These are phyloP conservation scores for Goniomonas avonlea DNA, from an alignment of 78 protist genomes.

Conservation along the genomic window DNA sequence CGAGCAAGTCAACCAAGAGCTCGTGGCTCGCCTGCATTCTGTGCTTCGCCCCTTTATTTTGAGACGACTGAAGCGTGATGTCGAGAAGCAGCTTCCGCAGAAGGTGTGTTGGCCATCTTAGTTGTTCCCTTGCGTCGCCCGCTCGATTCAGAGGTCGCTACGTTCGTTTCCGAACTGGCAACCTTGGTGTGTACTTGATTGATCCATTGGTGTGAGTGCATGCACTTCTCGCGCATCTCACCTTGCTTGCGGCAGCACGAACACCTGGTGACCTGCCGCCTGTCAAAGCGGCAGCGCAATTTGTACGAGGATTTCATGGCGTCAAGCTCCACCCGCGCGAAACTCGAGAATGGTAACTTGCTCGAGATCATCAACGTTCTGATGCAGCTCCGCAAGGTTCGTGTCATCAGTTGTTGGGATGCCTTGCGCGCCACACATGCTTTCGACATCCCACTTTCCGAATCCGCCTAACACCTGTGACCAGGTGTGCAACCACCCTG, in stretches of 20 bases:
- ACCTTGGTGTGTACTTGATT: too few species aligned
- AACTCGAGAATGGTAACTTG: slow-evolving; percentile 42
- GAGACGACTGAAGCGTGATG: slow-evolving; percentile 87
- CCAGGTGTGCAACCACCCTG: slow-evolving; percentile 88
- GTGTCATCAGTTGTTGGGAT: neutral
- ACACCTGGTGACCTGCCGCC: slow-evolving; percentile 61
- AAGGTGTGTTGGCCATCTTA: neutral
- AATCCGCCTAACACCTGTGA: neutral
- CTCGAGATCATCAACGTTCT: slow-evolving; percentile 63
- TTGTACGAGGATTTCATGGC: slow-evolving; percentile 82
- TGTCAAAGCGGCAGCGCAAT: slow-evolving; percentile 71
- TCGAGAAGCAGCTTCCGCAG: slow-evolving; percentile 70
- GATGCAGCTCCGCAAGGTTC: slow-evolving; percentile 77
- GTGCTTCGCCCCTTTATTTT: slow-evolving; percentile 84
- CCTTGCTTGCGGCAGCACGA: slow-evolving; percentile 46
- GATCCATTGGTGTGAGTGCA: too few species aligned
- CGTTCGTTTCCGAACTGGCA: too few species aligned
- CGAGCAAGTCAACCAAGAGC: slow-evolving; percentile 21
- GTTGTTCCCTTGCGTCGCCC: too few species aligned
- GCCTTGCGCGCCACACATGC: neutral
- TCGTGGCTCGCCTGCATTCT: slow-evolving; percentile 63
- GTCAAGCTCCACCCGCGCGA: slow-evolving; percentile 40
- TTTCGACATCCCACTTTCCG: too few species aligned
- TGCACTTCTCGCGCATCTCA: neutral
- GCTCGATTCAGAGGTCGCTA: too few species aligned